Evolutionary conservation across 2,329 filamentous ascomycete genomes (phyloP), one percentile per base, ranked within the genome.

Genomic region (Ophiostoma himal-ulmi): DNA sequence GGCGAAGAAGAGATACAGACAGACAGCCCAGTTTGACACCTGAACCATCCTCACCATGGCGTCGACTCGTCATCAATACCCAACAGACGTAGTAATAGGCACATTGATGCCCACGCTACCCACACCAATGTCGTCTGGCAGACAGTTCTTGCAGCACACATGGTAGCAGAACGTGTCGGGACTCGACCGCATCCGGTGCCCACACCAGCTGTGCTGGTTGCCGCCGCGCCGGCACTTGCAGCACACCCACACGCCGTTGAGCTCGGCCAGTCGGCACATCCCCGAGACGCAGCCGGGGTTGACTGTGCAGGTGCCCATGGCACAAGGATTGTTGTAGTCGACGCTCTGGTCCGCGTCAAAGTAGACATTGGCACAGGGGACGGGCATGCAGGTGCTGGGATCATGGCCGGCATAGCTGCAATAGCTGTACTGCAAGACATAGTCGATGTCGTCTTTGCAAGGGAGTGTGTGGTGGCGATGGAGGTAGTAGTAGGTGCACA

Each of bases 101-200:
- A 64, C 30, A 17, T 37, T 37, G 14, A 36, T 14, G 7, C 10
- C 14, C 52, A 65, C n/a, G 5, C 17, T 7, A n/a, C 34, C 7
- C 5, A 66, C n/a, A 67, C 8, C 60, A 36, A 11, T 37, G 54
- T 68, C 57, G 34, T 84, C 81, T 13, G 79, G 72, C 64, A 76
- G 77, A 72, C 84, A 86, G 3, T 74, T 74, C 54, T 78, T 76
- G 74, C 84, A 86, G 68, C 84, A 80, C n/a, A 74, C 76, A 71
- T 86, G 84, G 72, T 84, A 84, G 76, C 84, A 86, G 64, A 85
- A 82, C 1, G 82, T 83, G 72, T 85, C 81, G 11, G 83, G 82
- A 72, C 82, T 81, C 14, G 78, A 79, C 69, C 77, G 79, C 79
- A 82, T 81, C 69, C 77, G 80, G 72, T 83, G 81, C 44, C 80